Base-by-base conservation (phyloP, 2,329 filamentous ascomycete species). In the Aureobasidium lini region DNA sequence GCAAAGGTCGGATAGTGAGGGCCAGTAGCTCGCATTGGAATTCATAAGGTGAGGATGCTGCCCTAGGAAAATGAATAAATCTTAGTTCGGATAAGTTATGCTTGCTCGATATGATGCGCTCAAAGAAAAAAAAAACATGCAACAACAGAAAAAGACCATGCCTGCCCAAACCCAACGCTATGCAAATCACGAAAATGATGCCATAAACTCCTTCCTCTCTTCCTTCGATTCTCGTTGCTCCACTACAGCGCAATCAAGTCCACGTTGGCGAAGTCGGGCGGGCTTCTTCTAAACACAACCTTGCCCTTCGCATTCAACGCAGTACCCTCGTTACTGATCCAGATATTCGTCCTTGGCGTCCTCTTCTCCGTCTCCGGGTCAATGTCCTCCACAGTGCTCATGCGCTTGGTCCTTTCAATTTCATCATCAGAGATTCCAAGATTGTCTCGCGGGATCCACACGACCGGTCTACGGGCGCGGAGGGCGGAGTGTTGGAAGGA, bases 381-480 rank as follows among this genome's bases (percentile, higher is more conserved):
- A 28, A 57, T 58, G 16, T 67, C 57, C 13, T 80, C 79, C 42
- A 75, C 80, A 61, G 89, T 84, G 69, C 87, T 93, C 70, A 91
- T 88, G 49, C 81, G 79, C 64, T 86, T 81, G 6, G 91, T 96
- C 37, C 89, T 81, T 68, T 81, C 80, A 46, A 97, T 87, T 76
- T 99, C 94, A 66, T 97, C 93, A 66, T 95, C 90, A 64, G 89
- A 91, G 60, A 99, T 83, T 5, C 94, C 94, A 5, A 97, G 74
- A 65, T 94, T 88, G 69, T 99, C 94, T 10, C 87, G 84, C 0
- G 94, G 94, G 46, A 99, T 89, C 94, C 94, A 99, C 29, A 99
- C 86, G 0, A 89, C 90, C 0, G 94, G 94, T 57, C 91, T 82
- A 56, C 88, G 84, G 1, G 92, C 89, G 8, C 94, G 85, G 39